These are phyloP conservation scores for Lentinula sp. DNA, from an alignment of 768 basidiomycete genomes.

Conservation along the genomic window DNA sequence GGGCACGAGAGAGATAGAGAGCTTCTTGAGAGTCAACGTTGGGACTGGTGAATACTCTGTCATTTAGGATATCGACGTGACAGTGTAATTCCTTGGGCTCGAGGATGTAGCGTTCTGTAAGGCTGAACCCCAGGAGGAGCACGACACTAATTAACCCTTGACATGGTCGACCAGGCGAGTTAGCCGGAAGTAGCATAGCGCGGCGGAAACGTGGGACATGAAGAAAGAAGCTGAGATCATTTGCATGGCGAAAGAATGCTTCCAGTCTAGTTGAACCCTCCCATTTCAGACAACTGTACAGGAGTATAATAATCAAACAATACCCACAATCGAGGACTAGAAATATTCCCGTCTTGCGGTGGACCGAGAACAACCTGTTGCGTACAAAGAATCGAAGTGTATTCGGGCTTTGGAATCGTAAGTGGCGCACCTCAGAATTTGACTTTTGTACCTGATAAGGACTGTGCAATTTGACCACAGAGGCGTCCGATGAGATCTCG, in stretches of 20 bases:
- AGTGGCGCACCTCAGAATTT: not conserved
- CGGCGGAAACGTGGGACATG: constrained; percentile 39
- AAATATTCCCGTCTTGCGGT: not conserved
- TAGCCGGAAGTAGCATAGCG: constrained; percentile 40
- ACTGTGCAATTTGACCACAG: constrained; percentile 10
- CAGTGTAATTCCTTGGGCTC: not conserved
- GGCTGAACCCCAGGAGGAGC: constrained; percentile 47
- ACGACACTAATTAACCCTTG: constrained; percentile 43
- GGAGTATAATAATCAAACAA: not conserved
- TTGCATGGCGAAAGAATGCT: constrained; percentile 50
- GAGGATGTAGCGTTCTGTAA: constrained; percentile 26
- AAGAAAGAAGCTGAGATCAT: constrained; percentile 66
- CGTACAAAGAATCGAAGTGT: not conserved
- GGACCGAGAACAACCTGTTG: not conserved
- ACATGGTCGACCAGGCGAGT: constrained; percentile 39
- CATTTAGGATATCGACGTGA: not conserved
- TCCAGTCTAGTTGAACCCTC: constrained; percentile 35
- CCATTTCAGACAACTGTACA: too few relatives aligned
- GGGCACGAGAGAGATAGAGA: constrained; percentile 41
- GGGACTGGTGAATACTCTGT: not conserved
- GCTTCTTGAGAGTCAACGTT: constrained; percentile 29
- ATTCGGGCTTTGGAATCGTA: not conserved
- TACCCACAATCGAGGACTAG: not conserved
- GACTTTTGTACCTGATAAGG: constrained; percentile 6
- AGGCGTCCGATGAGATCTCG: constrained; percentile 20